Base-by-base conservation (phyloP, 2,329 filamentous ascomycete genomes). In the Acarospora socialis region DNA sequence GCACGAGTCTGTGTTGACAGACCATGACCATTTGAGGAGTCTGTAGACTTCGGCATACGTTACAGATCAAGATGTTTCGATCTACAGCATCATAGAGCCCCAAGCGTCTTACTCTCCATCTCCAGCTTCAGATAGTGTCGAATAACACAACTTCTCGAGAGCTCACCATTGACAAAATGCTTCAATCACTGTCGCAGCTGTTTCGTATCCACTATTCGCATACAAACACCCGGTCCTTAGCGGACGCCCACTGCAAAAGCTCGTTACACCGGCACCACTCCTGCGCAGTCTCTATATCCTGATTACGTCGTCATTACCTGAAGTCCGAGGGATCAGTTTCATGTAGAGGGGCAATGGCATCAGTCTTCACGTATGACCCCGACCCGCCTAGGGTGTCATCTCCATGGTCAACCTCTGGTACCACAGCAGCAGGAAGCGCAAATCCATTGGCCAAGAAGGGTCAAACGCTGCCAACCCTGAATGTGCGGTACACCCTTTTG, bases 351-450 rank as follows among this genome's bases (percentile, higher is more conserved):
- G 14, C 15, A 21, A 92, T 90, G 81, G 87, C 90, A 36, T 94
- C 87, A 8, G 82, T 98, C 44, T 98, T 98, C 53, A 94, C 87
- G 0, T 98, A 81, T 52, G 83, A 94, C 40, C 76, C 82, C 2
- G 79, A 93, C 43, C 82, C 84, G 27, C 81, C 82, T 2, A 67
- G 81, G 53, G 83, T 95, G 21, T 78, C 81, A 9, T 95, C 87
- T 12, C 90, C 90, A 10, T 98, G 90, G 90, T 68, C 78, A 31
- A 72, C 65, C 7, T 68, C 75, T 21, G 58, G 58, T 33, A 52
- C 59, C n/a, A 10, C 16, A 10, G 23, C 12, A 25, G 16, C 23
- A 10, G 23, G 23, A 25, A 6, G 12, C 16, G 8, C 24, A 26
- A 7, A 3, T 46, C 43, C 1, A 60, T 64, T 40, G 46, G 32